Evolutionary conservation across 2,329 filamentous ascomycete genomes (phyloP).

Genomic region (Cryphonectria naterciae): DNA sequence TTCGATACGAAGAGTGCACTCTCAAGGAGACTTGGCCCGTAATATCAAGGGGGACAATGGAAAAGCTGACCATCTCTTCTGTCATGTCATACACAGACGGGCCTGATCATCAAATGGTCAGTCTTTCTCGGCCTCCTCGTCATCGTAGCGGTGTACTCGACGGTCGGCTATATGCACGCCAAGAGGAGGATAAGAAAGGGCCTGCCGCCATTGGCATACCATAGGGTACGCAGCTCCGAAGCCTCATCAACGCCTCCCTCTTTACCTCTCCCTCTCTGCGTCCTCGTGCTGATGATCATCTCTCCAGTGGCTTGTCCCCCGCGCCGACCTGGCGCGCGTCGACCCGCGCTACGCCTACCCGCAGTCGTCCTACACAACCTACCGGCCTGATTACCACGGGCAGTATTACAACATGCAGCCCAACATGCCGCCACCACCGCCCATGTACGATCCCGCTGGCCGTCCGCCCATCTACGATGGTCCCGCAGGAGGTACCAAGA

Average conservation of each 20-base stretch:
- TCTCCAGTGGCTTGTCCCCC: constrained; percentile 57
- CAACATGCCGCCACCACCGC: constrained; percentile 58
- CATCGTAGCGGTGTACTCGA: constrained; percentile 63
- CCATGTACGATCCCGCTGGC: constrained; percentile 59
- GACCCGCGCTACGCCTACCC: constrained; percentile 55
- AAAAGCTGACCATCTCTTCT: constrained; percentile 5
- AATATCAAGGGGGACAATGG: neutral
- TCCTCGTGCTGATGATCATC: constrained; percentile 4
- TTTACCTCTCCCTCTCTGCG: neutral
- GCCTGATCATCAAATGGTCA: constrained; percentile 71
- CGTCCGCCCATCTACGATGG: constrained; percentile 61
- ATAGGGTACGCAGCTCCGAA: constrained; percentile 57
- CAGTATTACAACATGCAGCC: constrained; percentile 54
- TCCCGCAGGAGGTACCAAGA: constrained; percentile 55
- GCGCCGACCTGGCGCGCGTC: constrained; percentile 48
- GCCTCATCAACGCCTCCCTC: neutral
- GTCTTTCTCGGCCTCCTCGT: constrained; percentile 66
- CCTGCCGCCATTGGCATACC: constrained; percentile 68
- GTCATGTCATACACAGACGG: constrained; percentile 53
- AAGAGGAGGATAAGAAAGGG: constrained; percentile 68
- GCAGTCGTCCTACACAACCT: constrained; percentile 45
- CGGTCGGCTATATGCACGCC: constrained; percentile 73
- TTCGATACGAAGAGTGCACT: neutral
- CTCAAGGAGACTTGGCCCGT: neutral
- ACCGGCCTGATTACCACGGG: constrained; percentile 41